phyloP scores from a whole-genome alignment of 805 yeast species.

The Debaryomyces castellii region DNA sequence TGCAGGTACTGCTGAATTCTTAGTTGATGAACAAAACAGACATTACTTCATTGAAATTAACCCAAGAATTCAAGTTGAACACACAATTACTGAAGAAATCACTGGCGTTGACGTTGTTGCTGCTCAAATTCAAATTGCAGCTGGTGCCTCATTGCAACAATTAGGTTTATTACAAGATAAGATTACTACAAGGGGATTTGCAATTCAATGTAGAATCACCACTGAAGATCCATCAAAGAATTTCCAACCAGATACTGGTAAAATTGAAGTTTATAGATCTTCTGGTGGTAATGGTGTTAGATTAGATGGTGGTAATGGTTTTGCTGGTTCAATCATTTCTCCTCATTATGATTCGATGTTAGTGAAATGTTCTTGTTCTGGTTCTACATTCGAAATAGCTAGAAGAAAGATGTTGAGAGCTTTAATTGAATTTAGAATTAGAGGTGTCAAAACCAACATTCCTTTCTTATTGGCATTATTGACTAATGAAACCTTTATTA shows the following conservation, averaged over 20 bases:
- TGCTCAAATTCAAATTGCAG: slow-evolving; percentile 98
- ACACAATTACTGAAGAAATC: slow-evolving; percentile 97
- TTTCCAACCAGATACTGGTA: slow-evolving; percentile 98
- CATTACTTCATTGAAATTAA: slow-evolving; percentile 98
- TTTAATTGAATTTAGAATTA: slow-evolving; percentile 92
- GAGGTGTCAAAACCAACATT: slow-evolving; percentile 98
- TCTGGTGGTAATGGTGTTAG: slow-evolving; percentile 99
- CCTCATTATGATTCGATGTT: slow-evolving; percentile 98
- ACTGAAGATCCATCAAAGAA: slow-evolving; percentile 96
- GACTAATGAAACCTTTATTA: slow-evolving; percentile 84
- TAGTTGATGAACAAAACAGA: slow-evolving; percentile 89
- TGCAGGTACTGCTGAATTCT: slow-evolving; percentile 98
- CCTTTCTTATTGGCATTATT: slow-evolving; percentile 91
- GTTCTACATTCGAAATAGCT: slow-evolving; percentile 93
- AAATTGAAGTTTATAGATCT: slow-evolving; percentile 95
- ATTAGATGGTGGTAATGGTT: slow-evolving; percentile 98
- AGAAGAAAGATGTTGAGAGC: slow-evolving; percentile 98
- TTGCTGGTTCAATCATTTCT: slow-evolving; percentile 93
- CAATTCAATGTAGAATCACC: slow-evolving; percentile 98
- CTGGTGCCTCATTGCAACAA: slow-evolving; percentile 92
- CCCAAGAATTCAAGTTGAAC: slow-evolving; percentile 98
- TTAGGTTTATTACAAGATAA: slow-evolving; percentile 91
- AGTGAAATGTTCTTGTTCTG: slow-evolving; percentile 97
- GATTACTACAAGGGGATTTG: slow-evolving; percentile 94
- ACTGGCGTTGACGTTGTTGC: slow-evolving; percentile 98